These are phyloP conservation scores for Geotrichum australiense DNA, from an alignment of 1,139 yeast genomes.

Conservation along the genomic window DNA sequence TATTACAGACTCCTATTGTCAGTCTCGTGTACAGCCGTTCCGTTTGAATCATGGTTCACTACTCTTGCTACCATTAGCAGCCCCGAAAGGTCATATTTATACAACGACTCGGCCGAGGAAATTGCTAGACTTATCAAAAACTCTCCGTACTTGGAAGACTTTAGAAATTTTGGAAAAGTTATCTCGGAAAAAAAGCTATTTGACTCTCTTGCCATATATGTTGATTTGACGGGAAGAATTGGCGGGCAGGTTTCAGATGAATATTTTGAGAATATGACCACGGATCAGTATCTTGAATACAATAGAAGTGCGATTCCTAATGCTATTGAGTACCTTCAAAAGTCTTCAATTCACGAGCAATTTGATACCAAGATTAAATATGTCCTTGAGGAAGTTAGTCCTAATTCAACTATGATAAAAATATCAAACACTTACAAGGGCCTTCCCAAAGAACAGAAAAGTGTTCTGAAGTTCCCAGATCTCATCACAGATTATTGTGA, in stretches of 20 bases:
- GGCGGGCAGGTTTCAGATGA: not conserved
- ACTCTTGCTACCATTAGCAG: conserved; percentile 4
- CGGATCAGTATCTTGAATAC: conserved; percentile 5
- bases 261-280: not conserved
- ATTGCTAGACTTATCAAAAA: conserved; percentile 9
- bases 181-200: conserved; percentile 3
- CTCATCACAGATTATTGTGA: conserved; percentile 3
- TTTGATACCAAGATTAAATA: not conserved
- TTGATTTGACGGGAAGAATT: conserved; percentile 9
- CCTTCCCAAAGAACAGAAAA: conserved; percentile 5
- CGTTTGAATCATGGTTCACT: conserved; percentile 14
- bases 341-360: conserved; percentile 2
- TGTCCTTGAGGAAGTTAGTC: conserved; percentile 1
- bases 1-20: conserved; percentile 13
- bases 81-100: conserved; percentile 7
- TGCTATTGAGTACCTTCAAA: conserved; percentile 4
- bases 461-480: conserved; percentile 4
- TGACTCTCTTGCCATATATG: conserved; percentile 9
- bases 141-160: conserved; percentile 5
- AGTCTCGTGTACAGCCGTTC: conserved; percentile 2
- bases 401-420: not conserved
- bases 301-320: conserved; percentile 8
- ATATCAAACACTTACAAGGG: conserved; percentile 3
- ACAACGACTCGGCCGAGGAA: conserved; percentile 6
- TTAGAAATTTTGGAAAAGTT: not conserved